Conservation (phyloP, 768 basidiomycete genomes). For the Tylopilus sp. region DNA sequence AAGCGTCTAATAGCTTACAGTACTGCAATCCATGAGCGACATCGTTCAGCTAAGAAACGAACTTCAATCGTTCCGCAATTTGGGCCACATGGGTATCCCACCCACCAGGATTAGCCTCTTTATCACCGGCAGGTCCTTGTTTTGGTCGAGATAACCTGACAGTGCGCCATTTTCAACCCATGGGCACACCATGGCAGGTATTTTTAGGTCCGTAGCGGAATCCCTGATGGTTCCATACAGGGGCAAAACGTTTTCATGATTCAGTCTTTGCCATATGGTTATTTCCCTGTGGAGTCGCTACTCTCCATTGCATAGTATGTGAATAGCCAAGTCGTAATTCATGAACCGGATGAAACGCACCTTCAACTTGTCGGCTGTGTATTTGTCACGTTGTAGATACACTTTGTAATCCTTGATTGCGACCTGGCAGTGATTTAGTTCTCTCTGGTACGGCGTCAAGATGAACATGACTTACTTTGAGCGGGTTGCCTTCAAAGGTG, state of each 20-base stretch:
- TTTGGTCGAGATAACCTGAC: background rate
- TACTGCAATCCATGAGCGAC: slow-evolving; percentile 2
- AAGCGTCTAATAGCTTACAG: background rate
- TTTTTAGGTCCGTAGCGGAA: background rate
- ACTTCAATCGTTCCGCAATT: background rate
- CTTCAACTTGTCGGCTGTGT: background rate
- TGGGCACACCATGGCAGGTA: slow-evolving; percentile 1
- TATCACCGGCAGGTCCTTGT: background rate
- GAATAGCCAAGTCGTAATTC: background rate
- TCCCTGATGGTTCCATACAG: background rate
- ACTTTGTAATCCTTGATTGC: background rate
- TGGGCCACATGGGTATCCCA: background rate
- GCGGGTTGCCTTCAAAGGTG: background rate
- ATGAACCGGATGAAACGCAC: background rate
- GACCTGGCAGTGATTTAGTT: background rate
- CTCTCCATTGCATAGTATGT: background rate
- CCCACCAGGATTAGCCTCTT: background rate
- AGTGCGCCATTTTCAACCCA: background rate
- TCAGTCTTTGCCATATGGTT: background rate
- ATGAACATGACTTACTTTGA: no score
- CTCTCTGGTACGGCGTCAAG: background rate
- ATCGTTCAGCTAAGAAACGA: background rate
- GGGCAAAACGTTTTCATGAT: background rate
- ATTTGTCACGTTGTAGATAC: background rate
- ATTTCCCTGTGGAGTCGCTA: background rate